Evolutionary conservation across 1,284 basidiomycete species (phyloP).

Genomic region (Pseudozyma hubeiensis): DNA sequence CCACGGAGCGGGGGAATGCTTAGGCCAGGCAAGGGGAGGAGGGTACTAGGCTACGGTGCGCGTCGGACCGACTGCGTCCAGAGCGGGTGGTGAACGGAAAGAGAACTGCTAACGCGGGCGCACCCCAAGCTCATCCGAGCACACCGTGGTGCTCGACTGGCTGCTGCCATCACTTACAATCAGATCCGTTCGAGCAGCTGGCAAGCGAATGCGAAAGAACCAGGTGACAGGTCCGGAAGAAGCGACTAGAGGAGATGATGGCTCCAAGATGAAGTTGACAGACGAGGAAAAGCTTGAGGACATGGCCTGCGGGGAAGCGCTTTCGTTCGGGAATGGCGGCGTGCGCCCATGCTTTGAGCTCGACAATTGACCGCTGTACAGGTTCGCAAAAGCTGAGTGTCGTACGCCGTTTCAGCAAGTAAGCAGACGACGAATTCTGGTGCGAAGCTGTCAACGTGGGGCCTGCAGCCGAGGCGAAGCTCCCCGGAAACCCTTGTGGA

Average conservation of each 20-base stretch:
- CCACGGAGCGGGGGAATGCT: background rate
- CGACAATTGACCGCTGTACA: too few relatives aligned
- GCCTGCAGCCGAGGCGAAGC: background rate
- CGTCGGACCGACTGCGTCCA: slow-evolving; percentile 27
- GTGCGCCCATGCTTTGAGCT: background rate
- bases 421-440: background rate
- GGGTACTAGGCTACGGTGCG: slow-evolving; percentile 21
- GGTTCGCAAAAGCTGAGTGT: background rate
- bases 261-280: slow-evolving; percentile 2
- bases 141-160: background rate
- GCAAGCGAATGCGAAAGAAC: background rate
- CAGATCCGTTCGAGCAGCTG: background rate
- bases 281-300: background rate
- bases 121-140: background rate
- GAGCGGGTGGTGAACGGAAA: too few relatives aligned
- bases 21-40: background rate
- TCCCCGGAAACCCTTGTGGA: too few relatives aligned
- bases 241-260: background rate
- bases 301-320: slow-evolving; percentile 8
- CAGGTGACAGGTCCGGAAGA: slow-evolving; percentile 9
- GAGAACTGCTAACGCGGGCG: too few relatives aligned
- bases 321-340: background rate
- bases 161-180: slow-evolving; percentile 1
- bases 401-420: slow-evolving; percentile 1
- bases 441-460: slow-evolving; percentile 11